Percentiles rank a stretch among this genome's conserved stretches.
Evolutionary conservation across 202 grass and related monocot genomes (phyloP).

Genomic region (Carex arenaria): DNA sequence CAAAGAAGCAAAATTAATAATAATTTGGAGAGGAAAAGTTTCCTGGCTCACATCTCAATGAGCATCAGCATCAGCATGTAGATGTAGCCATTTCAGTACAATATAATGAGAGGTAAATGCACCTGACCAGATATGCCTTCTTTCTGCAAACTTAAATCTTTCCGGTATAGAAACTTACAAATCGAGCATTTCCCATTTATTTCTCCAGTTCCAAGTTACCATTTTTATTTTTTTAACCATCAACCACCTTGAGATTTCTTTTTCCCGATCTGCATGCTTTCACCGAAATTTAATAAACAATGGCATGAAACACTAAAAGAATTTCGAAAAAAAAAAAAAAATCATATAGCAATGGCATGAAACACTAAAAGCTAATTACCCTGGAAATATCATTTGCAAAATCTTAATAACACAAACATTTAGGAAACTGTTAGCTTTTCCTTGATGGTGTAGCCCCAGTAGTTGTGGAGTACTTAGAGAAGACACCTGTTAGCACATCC

Average conservation of each 20-base stretch:
- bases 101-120: background rate
- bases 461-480: slow-evolving; percentile 33
- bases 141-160: background rate
- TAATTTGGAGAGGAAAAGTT: background rate
- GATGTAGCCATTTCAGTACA: background rate
- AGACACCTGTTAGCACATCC: slow-evolving; percentile 33
- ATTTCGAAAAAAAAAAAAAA: background rate
- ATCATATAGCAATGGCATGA: background rate
- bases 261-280: background rate
- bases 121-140: background rate
- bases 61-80: too few relatives aligned
- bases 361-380: background rate
- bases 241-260: background rate
- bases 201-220: background rate
- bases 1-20: background rate
- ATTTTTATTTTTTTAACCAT: background rate
- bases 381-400: slow-evolving; percentile 9
- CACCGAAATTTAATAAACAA: background rate
- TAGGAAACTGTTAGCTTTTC: slow-evolving; percentile 8
- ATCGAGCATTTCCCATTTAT: background rate
- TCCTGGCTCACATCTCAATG: background rate
- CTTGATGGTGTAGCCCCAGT: background rate
- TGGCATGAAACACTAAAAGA: too few relatives aligned
- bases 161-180: background rate
- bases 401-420: background rate